phyloP scores from a whole-genome alignment of 2,329 filamentous ascomycete species.

The Dactylellina sp. region DNA sequence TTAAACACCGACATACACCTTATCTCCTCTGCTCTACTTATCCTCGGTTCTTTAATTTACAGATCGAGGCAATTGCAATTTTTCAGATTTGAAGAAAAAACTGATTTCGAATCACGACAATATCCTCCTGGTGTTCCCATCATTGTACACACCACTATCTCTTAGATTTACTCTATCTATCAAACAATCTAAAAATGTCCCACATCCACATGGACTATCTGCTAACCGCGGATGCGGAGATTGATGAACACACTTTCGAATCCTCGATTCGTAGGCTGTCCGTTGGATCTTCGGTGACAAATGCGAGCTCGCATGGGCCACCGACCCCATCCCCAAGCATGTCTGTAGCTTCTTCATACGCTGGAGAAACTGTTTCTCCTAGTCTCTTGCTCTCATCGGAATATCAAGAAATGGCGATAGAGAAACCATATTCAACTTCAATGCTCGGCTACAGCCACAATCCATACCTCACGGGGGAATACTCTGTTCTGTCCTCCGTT shows the following conservation, averaged over 20 bases:
- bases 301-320: slow-evolving; percentile 51
- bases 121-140: slow-evolving; percentile 45
- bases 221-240: slow-evolving; percentile 51
- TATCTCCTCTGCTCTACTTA: slow-evolving; percentile 36
- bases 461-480: slow-evolving; percentile 47
- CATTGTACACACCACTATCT: slow-evolving; percentile 6
- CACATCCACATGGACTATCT: slow-evolving; percentile 55
- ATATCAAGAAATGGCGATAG: slow-evolving; percentile 48
- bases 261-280: slow-evolving; percentile 52
- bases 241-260: slow-evolving; percentile 46
- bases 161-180: slow-evolving; percentile 10
- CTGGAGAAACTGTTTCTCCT: slow-evolving; percentile 53
- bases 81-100: slow-evolving; percentile 10
- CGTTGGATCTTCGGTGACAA: slow-evolving; percentile 50
- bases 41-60: slow-evolving; percentile 20
- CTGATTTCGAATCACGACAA: slow-evolving; percentile 18
- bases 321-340: slow-evolving; percentile 49
- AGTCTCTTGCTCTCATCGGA: slow-evolving; percentile 49
- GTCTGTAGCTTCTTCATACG: slow-evolving; percentile 42
- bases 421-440: slow-evolving; percentile 43
- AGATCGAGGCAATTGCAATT: slow-evolving; percentile 23
- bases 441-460: slow-evolving; percentile 40
- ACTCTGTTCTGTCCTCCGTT: slow-evolving; percentile 40
- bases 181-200: slow-evolving; percentile 45
- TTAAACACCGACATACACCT: slow-evolving; percentile 44